phyloP scores from a whole-genome alignment of 139 green algal genomes.

The Limnomonas spitsbergensis region DNA sequence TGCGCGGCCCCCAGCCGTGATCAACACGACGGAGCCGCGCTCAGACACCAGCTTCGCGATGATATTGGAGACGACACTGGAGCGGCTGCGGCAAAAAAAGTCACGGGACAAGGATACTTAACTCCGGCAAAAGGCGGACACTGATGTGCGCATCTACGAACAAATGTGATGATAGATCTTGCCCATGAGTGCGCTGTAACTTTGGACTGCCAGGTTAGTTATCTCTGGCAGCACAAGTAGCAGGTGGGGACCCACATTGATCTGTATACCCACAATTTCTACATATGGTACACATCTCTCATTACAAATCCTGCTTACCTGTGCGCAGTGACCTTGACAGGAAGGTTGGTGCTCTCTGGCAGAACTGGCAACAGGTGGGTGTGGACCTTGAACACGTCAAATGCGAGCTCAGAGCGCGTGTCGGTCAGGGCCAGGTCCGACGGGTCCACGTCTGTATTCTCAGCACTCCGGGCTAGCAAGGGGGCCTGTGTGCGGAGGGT shows the following conservation, averaged over 20 bases:
- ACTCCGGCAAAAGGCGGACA: no score
- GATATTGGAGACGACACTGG: conserved; percentile 46
- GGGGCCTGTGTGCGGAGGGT: no score
- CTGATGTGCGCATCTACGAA: no score
- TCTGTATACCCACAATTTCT: no score
- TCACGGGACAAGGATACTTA: no score
- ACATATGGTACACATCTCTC: no score
- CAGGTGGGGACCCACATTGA: no score
- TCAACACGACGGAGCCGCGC: conserved; percentile 34
- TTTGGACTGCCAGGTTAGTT: no score
- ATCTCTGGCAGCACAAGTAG: no score
- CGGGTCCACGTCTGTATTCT: conserved; percentile 1
- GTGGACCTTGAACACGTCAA: conserved; percentile 48
- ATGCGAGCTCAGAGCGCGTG: conserved; percentile 37
- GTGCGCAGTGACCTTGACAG: conserved; percentile 34
- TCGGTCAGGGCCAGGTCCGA: conserved; percentile 15
- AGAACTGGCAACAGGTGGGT: conserved; percentile 1
- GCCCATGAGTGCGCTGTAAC: no score
- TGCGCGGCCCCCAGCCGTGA: conserved; percentile 40
- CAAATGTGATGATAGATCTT: no score
- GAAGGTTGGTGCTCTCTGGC: conserved; percentile 32
- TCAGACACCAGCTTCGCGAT: conserved; percentile 43
- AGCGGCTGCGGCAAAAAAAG: conserved; percentile 14
- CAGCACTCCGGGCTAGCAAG: background rate
- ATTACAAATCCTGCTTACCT: conserved; percentile 3